phyloP scores from a whole-genome alignment of 2,329 filamentous ascomycete species.

The Phialophora macrospora region DNA sequence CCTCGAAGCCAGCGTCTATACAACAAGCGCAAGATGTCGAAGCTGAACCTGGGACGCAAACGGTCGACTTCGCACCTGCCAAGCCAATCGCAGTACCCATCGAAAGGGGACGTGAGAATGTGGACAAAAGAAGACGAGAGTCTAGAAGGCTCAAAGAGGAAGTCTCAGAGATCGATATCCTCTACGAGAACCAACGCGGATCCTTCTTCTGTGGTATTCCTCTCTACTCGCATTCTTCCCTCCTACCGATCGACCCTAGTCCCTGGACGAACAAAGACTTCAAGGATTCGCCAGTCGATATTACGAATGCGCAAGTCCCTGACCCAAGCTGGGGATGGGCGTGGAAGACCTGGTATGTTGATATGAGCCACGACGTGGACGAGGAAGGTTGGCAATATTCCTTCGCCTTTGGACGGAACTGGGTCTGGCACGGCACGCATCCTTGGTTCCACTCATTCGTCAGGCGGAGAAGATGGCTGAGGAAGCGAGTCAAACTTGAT shows the following conservation, averaged over 20 bases:
- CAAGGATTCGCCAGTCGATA: slow-evolving; percentile 67
- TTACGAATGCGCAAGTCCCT: slow-evolving; percentile 86
- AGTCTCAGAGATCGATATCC: slow-evolving; percentile 70
- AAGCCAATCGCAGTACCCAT: not conserved
- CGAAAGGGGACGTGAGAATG: slow-evolving; percentile 19
- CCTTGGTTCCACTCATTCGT: slow-evolving; percentile 96
- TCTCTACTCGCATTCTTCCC: slow-evolving; percentile 83
- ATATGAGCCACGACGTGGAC: slow-evolving; percentile 81
- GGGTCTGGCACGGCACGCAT: slow-evolving; percentile 84
- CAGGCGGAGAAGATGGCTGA: slow-evolving; percentile 83
- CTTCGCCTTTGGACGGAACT: slow-evolving; percentile 76
- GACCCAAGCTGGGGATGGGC: slow-evolving; percentile 96
- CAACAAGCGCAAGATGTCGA: slow-evolving; percentile 8
- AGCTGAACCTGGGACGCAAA: slow-evolving; percentile 14
- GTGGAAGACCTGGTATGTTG: slow-evolving; percentile 72
- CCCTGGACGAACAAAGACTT: slow-evolving; percentile 77
- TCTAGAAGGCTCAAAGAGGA: slow-evolving; percentile 41
- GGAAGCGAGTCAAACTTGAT: slow-evolving; percentile 72
- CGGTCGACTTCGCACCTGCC: slow-evolving; percentile 30
- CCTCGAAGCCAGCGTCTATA: slow-evolving; percentile 11
- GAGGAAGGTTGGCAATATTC: slow-evolving; percentile 97
- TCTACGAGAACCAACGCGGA: slow-evolving; percentile 95
- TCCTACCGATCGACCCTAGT: slow-evolving; percentile 82
- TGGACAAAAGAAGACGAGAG: slow-evolving; percentile 24
- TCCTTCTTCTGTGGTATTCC: slow-evolving; percentile 86